Conservation (phyloP, 768 basidiomycete species). For the Leccinellum rugosiceps region DNA sequence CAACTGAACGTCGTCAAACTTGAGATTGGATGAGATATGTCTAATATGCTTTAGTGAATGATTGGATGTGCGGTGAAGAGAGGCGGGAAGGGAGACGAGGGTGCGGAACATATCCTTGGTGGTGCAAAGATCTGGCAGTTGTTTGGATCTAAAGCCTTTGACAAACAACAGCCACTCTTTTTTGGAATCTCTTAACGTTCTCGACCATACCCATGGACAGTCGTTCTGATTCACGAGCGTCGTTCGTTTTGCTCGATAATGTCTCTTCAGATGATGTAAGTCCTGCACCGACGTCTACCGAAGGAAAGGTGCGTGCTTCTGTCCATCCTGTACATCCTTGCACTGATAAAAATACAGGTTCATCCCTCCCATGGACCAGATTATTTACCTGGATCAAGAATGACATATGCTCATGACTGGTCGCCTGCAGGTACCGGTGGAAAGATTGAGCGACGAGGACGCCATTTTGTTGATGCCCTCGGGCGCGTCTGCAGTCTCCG, state of each 20-base stretch:
- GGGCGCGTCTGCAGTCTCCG: conserved; percentile 78
- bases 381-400: conserved; percentile 46
- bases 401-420: conserved; percentile 75
- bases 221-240: conserved; percentile 39
- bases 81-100: neutral
- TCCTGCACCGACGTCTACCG: conserved; percentile 2
- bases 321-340: neutral
- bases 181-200: neutral
- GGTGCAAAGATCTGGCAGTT: conserved; percentile 10
- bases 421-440: conserved; percentile 54
- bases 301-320: conserved; percentile 2
- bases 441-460: conserved; percentile 55
- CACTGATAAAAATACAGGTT: conserved; percentile 10
- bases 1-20: conserved; percentile 11
- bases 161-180: conserved; percentile 24
- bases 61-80: neutral
- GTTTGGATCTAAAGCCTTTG: conserved; percentile 30
- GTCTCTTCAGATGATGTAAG: too few species aligned
- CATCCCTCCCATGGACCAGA: conserved; percentile 48
- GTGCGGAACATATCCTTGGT: conserved; percentile 7
- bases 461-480: conserved; percentile 78
- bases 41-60: neutral
- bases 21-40: conserved; percentile 7
- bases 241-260: conserved; percentile 46
- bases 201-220: conserved; percentile 17